Percentiles rank a stretch among this genome's conserved stretches.
phyloP scores from a whole-genome alignment of 169 alveolate species.

The Plasmodium adleri region DNA sequence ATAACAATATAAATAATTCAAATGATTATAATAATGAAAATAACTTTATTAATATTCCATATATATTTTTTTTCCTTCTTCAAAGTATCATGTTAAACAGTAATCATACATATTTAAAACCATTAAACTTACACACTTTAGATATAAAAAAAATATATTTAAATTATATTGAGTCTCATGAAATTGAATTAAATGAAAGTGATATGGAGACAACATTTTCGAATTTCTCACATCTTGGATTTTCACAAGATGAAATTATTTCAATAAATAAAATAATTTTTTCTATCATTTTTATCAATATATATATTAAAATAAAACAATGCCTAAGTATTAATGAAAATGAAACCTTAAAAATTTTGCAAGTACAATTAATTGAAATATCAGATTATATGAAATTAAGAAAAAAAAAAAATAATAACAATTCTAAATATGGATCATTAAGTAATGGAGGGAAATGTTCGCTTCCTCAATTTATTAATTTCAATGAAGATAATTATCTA shows the following conservation, averaged over 20 bases:
- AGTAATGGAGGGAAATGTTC: neutral
- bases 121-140: slow-evolving; percentile 54
- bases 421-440: no score
- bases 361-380: slow-evolving; percentile 36
- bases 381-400: slow-evolving; percentile 38
- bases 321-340: slow-evolving; percentile 33
- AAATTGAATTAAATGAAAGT: slow-evolving; percentile 6
- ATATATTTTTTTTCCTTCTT: slow-evolving; percentile 61
- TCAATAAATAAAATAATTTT: slow-evolving; percentile 33
- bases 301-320: slow-evolving; percentile 56
- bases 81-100: slow-evolving; percentile 9
- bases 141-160: slow-evolving; percentile 62
- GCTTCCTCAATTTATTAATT: slow-evolving; percentile 1
- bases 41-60: slow-evolving; percentile 39
- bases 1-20: no score
- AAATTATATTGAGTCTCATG: slow-evolving; percentile 46
- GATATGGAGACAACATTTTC: slow-evolving; percentile 35
- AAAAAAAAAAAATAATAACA: neutral
- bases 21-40: neutral
- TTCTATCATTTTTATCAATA: slow-evolving; percentile 62
- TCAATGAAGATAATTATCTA: slow-evolving; percentile 19
- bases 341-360: slow-evolving; percentile 22
- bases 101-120: slow-evolving; percentile 23
- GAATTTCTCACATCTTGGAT: slow-evolving; percentile 37
- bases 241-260: slow-evolving; percentile 28